phyloP scores from a whole-genome alignment of 2,329 filamentous ascomycete species.

The Diaporthe caulivora region DNA sequence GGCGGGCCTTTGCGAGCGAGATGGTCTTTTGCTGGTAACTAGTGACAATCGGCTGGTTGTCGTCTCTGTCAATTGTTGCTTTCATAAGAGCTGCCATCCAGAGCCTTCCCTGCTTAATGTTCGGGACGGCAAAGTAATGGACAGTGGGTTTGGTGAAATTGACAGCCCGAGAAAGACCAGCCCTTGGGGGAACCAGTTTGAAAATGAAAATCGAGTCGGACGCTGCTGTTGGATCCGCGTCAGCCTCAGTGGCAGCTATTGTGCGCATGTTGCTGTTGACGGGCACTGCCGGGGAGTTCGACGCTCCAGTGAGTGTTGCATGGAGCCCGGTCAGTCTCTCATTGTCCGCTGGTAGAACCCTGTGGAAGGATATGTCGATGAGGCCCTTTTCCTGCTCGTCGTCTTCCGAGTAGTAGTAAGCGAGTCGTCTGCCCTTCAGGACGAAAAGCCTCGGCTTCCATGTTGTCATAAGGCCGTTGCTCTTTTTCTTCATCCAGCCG shows the following conservation, averaged over 20 bases:
- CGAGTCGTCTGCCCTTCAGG: constrained; percentile 87
- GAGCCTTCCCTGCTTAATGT: constrained; percentile 84
- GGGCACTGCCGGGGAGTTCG: constrained; percentile 71
- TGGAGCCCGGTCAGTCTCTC: constrained; percentile 92
- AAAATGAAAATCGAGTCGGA: constrained; percentile 90
- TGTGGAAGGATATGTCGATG: constrained; percentile 97
- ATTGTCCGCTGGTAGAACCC: constrained; percentile 93
- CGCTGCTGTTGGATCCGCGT: constrained; percentile 56
- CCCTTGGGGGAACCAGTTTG: constrained; percentile 92
- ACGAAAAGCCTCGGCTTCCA: constrained; percentile 99
- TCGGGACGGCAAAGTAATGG: constrained; percentile 97
- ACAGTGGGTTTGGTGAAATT: constrained; percentile 98
- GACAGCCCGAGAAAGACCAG: constrained; percentile 88
- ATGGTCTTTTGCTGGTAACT: constrained; percentile 99
- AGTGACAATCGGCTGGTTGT: constrained; percentile 81
- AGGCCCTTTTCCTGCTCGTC: constrained; percentile 94
- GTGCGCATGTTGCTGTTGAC: constrained; percentile 60
- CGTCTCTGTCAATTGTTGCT: constrained; percentile 95
- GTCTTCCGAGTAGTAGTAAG: constrained; percentile 95
- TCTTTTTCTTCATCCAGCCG: constrained; percentile 99
- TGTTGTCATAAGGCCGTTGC: constrained; percentile 93
- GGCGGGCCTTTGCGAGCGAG: constrained; percentile 86
- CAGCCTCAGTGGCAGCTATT: constrained; percentile 59
- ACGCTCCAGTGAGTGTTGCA: constrained; percentile 91
- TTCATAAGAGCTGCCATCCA: constrained; percentile 99